A percentile compares a stretch with the other conserved stretches of the same genome.
Conservation (phyloP, 2,329 filamentous ascomycete species). For the Triangularia setosa region DNA sequence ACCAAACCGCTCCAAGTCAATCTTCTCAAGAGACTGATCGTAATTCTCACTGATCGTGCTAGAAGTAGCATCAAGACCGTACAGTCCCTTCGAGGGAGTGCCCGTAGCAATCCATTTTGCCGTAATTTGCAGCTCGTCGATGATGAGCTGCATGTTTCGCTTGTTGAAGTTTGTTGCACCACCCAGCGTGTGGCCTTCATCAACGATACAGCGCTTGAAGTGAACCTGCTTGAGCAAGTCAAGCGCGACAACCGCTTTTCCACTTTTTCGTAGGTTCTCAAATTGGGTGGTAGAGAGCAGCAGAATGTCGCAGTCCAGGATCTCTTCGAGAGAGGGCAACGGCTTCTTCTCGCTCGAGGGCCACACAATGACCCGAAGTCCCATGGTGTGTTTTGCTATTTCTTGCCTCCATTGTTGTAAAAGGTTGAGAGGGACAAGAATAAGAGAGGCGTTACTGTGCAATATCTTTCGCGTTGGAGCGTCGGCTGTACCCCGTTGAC, state of each 20-base stretch:
- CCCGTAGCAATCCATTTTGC: conserved; percentile 87
- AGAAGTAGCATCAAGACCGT: conserved; percentile 57
- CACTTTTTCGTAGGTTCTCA: conserved; percentile 55
- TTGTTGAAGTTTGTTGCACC: conserved; percentile 53
- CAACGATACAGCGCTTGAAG: conserved; percentile 85
- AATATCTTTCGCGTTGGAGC: conserved; percentile 48
- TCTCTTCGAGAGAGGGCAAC: conserved; percentile 54
- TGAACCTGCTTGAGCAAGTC: conserved; percentile 64
- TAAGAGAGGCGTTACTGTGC: conserved; percentile 65
- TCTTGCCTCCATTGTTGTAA: conserved; percentile 81
- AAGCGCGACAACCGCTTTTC: conserved; percentile 30
- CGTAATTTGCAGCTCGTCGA: conserved; percentile 58
- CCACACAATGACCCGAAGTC: conserved; percentile 62
- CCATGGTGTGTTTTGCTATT: conserved; percentile 70
- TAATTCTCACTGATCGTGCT: background rate
- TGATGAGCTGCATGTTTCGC: conserved; percentile 51
- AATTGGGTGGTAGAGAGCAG: conserved; percentile 73
- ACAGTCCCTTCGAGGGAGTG: conserved; percentile 79
- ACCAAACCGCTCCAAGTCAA: conserved; percentile 64
- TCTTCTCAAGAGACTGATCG: conserved; percentile 45
- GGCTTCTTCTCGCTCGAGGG: conserved; percentile 41
- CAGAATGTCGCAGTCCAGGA: conserved; percentile 70
- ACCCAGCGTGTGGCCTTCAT: conserved; percentile 85
- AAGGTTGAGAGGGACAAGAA: conserved; percentile 80
- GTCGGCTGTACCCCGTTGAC: conserved; percentile 25